A percentile compares a stretch with the other conserved stretches of the same genome.
phyloP scores from a whole-genome alignment of 179 eudicot species.

The Spinacia oleracea region DNA sequence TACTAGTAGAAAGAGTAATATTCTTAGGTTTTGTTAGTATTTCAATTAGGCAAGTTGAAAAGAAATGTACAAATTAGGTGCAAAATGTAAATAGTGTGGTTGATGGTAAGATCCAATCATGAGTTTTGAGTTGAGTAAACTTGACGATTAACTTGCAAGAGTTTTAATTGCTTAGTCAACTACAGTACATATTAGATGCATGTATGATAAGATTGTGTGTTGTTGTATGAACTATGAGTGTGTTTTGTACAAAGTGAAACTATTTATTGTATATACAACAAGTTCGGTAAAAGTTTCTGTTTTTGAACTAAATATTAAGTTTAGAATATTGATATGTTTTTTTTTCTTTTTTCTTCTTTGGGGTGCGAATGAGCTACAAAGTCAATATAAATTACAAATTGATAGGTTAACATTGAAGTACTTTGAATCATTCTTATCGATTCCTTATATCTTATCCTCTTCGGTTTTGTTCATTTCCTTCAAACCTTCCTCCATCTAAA shows the following conservation, averaged over 20 bases:
- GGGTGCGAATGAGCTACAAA: too few relatives aligned
- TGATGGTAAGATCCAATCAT: background rate
- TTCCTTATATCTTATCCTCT: too few relatives aligned
- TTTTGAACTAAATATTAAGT: too few relatives aligned
- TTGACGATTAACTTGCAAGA: background rate
- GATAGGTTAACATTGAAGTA: too few relatives aligned
- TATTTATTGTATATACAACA: background rate
- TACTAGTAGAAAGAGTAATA: background rate
- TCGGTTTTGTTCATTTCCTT: too few relatives aligned
- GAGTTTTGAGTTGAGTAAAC: background rate
- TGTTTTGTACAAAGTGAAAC: background rate
- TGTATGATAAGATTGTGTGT: background rate
- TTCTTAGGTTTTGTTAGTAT: background rate
- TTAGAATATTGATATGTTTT: background rate
- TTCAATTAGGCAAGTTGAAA: background rate
- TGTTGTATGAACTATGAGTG: background rate
- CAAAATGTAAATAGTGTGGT: conserved; percentile 7
- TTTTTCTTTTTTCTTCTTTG: too few relatives aligned
- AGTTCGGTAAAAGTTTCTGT: background rate
- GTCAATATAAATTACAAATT: too few relatives aligned
- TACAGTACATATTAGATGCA: background rate
- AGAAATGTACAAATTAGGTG: background rate
- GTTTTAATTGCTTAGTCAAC: background rate
- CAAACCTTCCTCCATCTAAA: too few relatives aligned
- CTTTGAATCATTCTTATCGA: too few relatives aligned